Percentiles rank a stretch among this genome's conserved stretches.
These are phyloP conservation scores for Trichosanthes cucumerina DNA, from an alignment of 306 rosid genomes.

Conservation along the genomic window DNA sequence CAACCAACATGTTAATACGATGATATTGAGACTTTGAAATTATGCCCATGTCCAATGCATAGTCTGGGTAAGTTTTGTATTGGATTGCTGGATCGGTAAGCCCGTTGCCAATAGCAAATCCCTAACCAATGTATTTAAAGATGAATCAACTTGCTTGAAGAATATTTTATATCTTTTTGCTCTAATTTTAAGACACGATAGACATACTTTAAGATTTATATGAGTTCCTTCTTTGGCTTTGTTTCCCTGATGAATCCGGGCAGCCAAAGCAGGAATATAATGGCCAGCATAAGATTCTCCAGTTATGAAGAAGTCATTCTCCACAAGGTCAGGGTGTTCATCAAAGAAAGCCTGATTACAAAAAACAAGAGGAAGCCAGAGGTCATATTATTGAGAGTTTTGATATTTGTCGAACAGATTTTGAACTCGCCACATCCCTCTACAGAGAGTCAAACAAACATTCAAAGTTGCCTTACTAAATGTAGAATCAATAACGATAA, in stretches of 20 bases:
- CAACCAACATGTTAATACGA: constrained; percentile 60
- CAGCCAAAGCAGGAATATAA: constrained; percentile 95
- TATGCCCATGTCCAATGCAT: constrained; percentile 73
- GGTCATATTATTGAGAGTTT: neutral
- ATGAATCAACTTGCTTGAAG: neutral
- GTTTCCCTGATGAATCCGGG: constrained; percentile 86
- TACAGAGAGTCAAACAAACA: neutral
- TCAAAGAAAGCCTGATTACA: constrained; percentile 63
- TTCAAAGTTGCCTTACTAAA: neutral
- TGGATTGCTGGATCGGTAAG: constrained; percentile 94
- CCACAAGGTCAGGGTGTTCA: constrained; percentile 66
- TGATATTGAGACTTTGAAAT: constrained; percentile 52
- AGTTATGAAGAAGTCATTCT: constrained; percentile 80
- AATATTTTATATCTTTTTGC: neutral
- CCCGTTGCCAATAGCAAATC: constrained; percentile 96
- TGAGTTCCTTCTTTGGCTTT: constrained; percentile 91
- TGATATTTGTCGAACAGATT: neutral
- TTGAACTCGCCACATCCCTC: neutral
- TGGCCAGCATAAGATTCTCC: constrained; percentile 99
- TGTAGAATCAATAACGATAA: neutral
- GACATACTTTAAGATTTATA: constrained; percentile 74
- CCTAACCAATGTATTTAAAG: constrained; percentile 46
- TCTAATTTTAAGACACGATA: neutral
- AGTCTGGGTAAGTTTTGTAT: constrained; percentile 83
- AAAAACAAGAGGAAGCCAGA: neutral